Conservation (phyloP, 2,329 filamentous ascomycete genomes). For the Plenodomus lindquistii region DNA sequence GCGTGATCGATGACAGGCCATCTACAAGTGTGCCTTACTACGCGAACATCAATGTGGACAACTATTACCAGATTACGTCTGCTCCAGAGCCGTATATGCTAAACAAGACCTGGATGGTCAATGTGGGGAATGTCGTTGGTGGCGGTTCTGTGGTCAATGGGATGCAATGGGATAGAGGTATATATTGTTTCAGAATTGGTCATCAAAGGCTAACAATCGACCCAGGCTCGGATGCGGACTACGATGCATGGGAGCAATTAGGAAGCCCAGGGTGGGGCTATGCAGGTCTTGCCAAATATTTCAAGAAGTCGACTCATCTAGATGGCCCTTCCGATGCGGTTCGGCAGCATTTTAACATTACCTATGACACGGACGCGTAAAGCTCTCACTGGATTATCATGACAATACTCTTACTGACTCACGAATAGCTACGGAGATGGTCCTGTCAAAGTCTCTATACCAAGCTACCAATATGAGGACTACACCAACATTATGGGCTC, state of each 20-base stretch:
- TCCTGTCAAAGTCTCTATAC: constrained; percentile 16
- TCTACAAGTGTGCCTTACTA: constrained; percentile 10
- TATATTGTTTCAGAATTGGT: too few species aligned
- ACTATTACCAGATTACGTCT: constrained; percentile 16
- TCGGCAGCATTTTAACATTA: constrained; percentile 8
- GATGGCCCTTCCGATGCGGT: constrained; percentile 8
- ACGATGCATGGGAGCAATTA: constrained; percentile 59
- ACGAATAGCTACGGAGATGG: constrained; percentile 11
- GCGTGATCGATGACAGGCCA: constrained; percentile 11
- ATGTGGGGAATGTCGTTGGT: constrained; percentile 33
- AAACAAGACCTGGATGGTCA: constrained; percentile 23
- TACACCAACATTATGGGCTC: constrained; percentile 9
- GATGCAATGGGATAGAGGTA: constrained; percentile 34
- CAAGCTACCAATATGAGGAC: constrained; percentile 18
- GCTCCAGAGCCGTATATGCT: constrained; percentile 22
- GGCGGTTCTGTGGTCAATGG: constrained; percentile 41
- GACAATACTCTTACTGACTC: not conserved
- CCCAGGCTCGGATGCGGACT: constrained; percentile 30
- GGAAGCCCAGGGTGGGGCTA: constrained; percentile 63
- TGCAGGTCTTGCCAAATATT: constrained; percentile 48
- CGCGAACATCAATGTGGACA: constrained; percentile 13
- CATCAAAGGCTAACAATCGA: too few species aligned
- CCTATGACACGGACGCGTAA: constrained; percentile 12
- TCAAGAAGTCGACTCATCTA: constrained; percentile 26
- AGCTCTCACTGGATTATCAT: not conserved